These are phyloP conservation scores for Vanderwaltozyma yarrowii DNA, from an alignment of 805 yeast genomes.

Conservation along the genomic window DNA sequence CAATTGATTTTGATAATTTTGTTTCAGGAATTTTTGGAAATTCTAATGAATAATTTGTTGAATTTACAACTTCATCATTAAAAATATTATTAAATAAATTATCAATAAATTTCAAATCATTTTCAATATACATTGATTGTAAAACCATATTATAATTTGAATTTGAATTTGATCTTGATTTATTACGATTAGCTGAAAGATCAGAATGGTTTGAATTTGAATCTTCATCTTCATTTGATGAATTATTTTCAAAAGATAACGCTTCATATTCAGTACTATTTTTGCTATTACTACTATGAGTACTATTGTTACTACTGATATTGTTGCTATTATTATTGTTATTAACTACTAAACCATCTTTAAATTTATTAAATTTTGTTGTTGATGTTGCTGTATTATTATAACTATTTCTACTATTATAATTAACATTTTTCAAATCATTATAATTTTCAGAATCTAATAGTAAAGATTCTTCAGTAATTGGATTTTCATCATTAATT, in stretches of 20 bases:
- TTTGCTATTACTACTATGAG: background rate
- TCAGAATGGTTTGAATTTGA: background rate
- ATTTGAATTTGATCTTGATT: background rate
- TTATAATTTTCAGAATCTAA: too few species aligned
- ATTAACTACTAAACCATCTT: too few species aligned
- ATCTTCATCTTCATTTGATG: constrained; percentile 1
- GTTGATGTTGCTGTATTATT: too few species aligned
- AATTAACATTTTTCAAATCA: background rate
- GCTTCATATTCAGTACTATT: background rate
- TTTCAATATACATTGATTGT: background rate
- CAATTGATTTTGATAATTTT: constrained; percentile 34
- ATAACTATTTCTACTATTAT: too few species aligned
- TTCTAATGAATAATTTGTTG: constrained; percentile 20
- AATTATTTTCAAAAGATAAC: background rate
- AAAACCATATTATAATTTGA: background rate
- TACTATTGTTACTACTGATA: too few species aligned
- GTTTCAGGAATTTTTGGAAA: constrained; percentile 31
- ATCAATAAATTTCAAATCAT: background rate
- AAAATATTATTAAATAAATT: background rate
- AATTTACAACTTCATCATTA: background rate
- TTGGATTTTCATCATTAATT: constrained; percentile 9
- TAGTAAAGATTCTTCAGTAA: too few species aligned
- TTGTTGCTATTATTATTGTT: too few species aligned
- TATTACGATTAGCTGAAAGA: background rate
- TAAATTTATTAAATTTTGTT: too few species aligned